Evolutionary conservation across 495 filamentous ascomycete genomes (phyloP).

Genomic region (Parachaetomium inaequale): DNA sequence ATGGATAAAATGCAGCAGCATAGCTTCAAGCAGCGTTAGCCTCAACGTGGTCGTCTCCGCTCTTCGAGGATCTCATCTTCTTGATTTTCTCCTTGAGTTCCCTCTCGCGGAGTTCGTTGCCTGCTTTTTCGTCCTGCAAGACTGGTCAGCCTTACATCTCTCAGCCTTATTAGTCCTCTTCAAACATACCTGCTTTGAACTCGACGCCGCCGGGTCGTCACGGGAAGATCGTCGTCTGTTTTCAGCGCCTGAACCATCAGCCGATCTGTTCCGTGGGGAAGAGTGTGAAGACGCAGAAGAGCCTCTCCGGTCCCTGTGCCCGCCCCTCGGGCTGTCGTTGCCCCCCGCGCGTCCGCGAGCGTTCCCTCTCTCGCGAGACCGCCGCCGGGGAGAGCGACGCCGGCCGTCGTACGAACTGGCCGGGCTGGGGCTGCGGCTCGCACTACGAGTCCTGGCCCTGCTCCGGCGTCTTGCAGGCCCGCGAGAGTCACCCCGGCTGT

Average conservation of each 20-base stretch:
- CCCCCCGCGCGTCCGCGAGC: not conserved
- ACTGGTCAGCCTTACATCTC: not conserved
- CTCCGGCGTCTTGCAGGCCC: slow-evolving; percentile 7
- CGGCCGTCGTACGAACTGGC: slow-evolving; percentile 39
- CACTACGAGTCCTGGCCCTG: slow-evolving; percentile 34
- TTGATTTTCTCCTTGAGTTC: slow-evolving; percentile 66
- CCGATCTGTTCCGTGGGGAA: slow-evolving; percentile 48
- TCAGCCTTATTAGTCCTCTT: slow-evolving; percentile 19
- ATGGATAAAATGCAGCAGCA: not conserved
- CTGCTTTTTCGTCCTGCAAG: slow-evolving; percentile 30
- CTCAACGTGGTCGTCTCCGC: slow-evolving; percentile 41
- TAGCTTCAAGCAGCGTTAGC: slow-evolving; percentile 44
- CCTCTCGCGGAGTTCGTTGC: slow-evolving; percentile 60
- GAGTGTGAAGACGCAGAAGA: slow-evolving; percentile 51
- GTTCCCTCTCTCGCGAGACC: slow-evolving; percentile 24
- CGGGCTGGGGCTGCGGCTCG: slow-evolving; percentile 29
- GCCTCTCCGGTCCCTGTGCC: slow-evolving; percentile 19
- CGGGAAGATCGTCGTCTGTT: slow-evolving; percentile 43
- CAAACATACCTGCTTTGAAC: slow-evolving; percentile 40
- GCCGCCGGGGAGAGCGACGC: slow-evolving; percentile 54
- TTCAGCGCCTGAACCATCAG: slow-evolving; percentile 63
- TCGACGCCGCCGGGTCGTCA: slow-evolving; percentile 30
- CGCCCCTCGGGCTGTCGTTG: slow-evolving; percentile 16
- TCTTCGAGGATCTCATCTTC: slow-evolving; percentile 56
- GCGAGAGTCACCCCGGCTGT: slow-evolving; percentile 42